Evolutionary conservation across 2,329 filamentous ascomycete genomes (phyloP), one percentile per base, ranked within the genome.

Genomic region (Colletotrichum liriopes): DNA sequence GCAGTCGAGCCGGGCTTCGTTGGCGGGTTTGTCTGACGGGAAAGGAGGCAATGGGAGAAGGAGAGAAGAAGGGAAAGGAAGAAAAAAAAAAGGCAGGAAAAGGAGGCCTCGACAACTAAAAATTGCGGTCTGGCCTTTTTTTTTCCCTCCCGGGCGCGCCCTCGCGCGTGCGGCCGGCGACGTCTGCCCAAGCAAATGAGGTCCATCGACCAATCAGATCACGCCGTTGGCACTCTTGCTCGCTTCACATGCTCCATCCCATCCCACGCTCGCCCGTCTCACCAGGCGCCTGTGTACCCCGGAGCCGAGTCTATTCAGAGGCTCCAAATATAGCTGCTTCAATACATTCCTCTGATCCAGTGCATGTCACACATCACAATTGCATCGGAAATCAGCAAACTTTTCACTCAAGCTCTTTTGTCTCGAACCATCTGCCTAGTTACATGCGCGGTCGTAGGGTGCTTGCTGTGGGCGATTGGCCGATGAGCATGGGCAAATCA

Each of bases 361-460:
- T 12, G 26, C n/a, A 23, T 32, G 9, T 35, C 37, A 59, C 26
- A 37, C 18, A 29, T 41, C 37, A 54, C 61, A 39, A 26, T 2
- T 18, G 45, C 23, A 29, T 32, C 47, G 7, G 35, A 35, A 43
- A 54, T 29, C 35, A 3, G 35, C 32, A 41, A n/a, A 52, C 35
- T 51, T 43, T 35, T 41, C 14, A 29, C 29, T 47, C 49, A 55
- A 70, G 59, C 37, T 64, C 6, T 35, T 35, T 71, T 72, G 47
- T 64, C 61, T 54, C 39, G 61, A 14, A 54, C 45, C 41, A 32
- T 69, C 59, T 63, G 49, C 58, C 58, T 68, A 72, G 29, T 51
- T 72, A 72, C 65, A 72, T 72, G 69, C 65, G 65, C 65, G 59
- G 69, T 68, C 59, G 52, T 29, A 32, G 58, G 23, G 51, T 69